These are phyloP conservation scores for Colletotrichum incanum DNA, from an alignment of 2,329 filamentous ascomycete genomes.

Conservation along the genomic window DNA sequence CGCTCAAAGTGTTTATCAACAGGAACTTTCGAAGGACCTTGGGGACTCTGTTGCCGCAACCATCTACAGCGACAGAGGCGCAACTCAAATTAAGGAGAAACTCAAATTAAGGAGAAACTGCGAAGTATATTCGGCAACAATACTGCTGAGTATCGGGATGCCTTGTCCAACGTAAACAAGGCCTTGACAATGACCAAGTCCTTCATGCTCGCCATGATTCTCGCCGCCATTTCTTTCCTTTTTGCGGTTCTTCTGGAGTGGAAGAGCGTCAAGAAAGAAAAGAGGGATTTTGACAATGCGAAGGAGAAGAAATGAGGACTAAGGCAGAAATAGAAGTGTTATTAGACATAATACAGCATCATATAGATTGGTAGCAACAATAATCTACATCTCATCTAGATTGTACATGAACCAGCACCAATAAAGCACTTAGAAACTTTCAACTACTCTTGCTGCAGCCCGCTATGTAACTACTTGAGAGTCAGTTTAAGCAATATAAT, in stretches of 20 bases:
- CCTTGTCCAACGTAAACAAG: slow-evolving; percentile 66
- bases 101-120: too few species aligned
- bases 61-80: slow-evolving; percentile 66
- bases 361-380: too few species aligned
- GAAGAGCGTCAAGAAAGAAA: slow-evolving; percentile 71
- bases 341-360: not conserved
- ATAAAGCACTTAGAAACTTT: too few species aligned
- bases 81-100: not conserved
- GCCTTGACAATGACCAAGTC: slow-evolving; percentile 65
- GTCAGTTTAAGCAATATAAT: too few species aligned
- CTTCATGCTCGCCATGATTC: slow-evolving; percentile 70
- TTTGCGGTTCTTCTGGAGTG: slow-evolving; percentile 70
- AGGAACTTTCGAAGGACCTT: slow-evolving; percentile 59
- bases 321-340: not conserved
- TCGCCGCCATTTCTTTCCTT: slow-evolving; percentile 68
- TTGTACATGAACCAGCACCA: too few species aligned
- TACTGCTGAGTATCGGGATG: not conserved
- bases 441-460: too few species aligned
- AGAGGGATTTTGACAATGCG: slow-evolving; percentile 5
- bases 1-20: slow-evolving; percentile 66
- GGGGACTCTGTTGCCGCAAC: slow-evolving; percentile 50
- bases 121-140: slow-evolving; percentile 49
- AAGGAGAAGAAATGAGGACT: slow-evolving; percentile 4
- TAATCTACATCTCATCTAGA: too few species aligned
- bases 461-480: too few species aligned